Conservation (phyloP, 139 green algal genomes). For the Volvox reticuliferus region DNA sequence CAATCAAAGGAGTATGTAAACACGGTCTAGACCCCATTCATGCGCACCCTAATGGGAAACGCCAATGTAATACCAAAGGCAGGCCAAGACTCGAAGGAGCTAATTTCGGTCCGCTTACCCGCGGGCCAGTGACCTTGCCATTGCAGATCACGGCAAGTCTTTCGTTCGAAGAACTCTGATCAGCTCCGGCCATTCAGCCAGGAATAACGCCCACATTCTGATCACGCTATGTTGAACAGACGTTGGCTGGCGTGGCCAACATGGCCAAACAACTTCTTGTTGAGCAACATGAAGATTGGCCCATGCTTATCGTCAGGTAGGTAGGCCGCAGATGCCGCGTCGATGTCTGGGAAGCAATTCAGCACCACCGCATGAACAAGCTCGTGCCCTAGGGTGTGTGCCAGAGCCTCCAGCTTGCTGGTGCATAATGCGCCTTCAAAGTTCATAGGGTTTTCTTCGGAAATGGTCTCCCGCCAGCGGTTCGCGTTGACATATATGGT, state of each 20-base stretch:
- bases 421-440: constrained; percentile 34
- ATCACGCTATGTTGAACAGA: background rate
- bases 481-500: constrained; percentile 29
- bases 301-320: constrained; percentile 39
- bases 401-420: constrained; percentile 46
- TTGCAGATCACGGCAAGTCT: no score
- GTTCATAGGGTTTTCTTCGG: constrained; percentile 9
- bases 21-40: no score
- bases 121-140: no score
- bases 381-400: constrained; percentile 45
- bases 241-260: background rate
- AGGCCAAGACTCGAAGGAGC: no score
- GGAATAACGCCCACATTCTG: no score
- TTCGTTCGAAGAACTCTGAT: no score
- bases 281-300: constrained; percentile 46
- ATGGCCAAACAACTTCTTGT: constrained; percentile 42
- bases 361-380: constrained; percentile 42
- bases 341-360: constrained; percentile 47
- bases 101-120: no score
- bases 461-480: constrained; percentile 12
- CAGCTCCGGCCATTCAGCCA: no score
- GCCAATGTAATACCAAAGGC: no score
- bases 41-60: no score
- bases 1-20: no score
- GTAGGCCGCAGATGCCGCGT: constrained; percentile 34